Evolutionary conservation across 2,329 filamentous ascomycete species (phyloP).

Genomic region (Penicillium occitanis): DNA sequence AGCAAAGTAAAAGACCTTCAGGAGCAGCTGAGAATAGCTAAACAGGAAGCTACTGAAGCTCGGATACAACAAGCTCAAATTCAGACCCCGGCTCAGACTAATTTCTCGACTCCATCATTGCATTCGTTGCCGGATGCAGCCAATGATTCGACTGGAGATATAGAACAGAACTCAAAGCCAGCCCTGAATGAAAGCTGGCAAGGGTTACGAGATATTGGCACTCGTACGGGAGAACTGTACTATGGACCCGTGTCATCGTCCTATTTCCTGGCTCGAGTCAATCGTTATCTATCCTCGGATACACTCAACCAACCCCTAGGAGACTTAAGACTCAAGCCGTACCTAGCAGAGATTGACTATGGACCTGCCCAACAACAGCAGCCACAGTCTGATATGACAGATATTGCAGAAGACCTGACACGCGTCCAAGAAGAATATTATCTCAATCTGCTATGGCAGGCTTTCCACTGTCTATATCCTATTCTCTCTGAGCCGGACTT

Average conservation of each 20-base stretch:
- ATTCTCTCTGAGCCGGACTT: conserved; percentile 49
- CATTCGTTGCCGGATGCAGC: not conserved
- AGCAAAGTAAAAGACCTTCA: conserved; percentile 33
- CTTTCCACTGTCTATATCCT: conserved; percentile 45
- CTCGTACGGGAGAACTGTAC: not conserved
- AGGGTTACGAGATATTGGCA: not conserved
- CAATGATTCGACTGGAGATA: not conserved
- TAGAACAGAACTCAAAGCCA: not conserved
- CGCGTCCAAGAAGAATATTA: conserved; percentile 50
- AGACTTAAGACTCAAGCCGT: not conserved
- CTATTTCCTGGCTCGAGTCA: not conserved
- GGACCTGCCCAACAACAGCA: not conserved
- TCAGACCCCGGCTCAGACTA: not conserved
- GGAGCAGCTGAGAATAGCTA: conserved; percentile 32
- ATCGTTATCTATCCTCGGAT: not conserved
- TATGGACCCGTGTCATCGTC: not conserved
- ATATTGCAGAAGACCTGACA: conserved; percentile 33
- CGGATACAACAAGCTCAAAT: conserved; percentile 15
- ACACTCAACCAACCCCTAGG: not conserved
- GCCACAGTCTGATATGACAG: conserved; percentile 18
- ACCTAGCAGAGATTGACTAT: not conserved
- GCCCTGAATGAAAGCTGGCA: not conserved
- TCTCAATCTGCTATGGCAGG: conserved; percentile 50
- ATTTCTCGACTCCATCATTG: not conserved
- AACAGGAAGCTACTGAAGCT: conserved; percentile 22